Conservation (phyloP, 192 early-diverging fungal species). For the Mortierella alpina region DNA sequence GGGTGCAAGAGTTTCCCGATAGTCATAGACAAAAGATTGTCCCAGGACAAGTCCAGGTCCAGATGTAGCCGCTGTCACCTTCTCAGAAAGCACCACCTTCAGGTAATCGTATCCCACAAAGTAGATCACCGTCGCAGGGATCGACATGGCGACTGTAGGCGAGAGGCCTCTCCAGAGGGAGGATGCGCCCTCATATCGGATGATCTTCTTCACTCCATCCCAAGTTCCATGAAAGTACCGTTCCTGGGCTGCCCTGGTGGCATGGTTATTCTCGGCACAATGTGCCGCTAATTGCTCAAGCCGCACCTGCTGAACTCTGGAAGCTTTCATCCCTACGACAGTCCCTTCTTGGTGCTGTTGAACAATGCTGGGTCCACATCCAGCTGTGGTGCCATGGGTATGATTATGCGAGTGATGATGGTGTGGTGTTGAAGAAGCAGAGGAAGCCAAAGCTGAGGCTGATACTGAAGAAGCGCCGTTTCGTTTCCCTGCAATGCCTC, state of each 20-base stretch:
- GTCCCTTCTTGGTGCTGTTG: constrained; percentile 57
- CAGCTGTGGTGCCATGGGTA: constrained; percentile 9
- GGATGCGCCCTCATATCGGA: constrained; percentile 79
- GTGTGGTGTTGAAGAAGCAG: background rate
- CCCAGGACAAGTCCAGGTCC: constrained; percentile 25
- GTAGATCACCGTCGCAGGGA: constrained; percentile 92
- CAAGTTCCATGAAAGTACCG: constrained; percentile 57
- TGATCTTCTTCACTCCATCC: constrained; percentile 83
- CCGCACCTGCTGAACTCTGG: constrained; percentile 22
- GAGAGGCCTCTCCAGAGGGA: constrained; percentile 89
- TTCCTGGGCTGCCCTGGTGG: constrained; percentile 19
- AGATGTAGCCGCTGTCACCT: constrained; percentile 5
- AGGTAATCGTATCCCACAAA: constrained; percentile 95
- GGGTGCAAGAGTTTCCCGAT: constrained; percentile 36
- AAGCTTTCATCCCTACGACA: constrained; percentile 41
- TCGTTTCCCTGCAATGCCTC: constrained; percentile 3
- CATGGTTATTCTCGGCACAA: constrained; percentile 43
- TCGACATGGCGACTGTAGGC: constrained; percentile 89
- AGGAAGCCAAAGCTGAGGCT: constrained; percentile 2
- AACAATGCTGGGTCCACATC: constrained; percentile 32
- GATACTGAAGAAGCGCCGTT: background rate
- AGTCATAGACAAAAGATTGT: constrained; percentile 25
- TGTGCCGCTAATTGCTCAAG: constrained; percentile 47
- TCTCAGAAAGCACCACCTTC: constrained; percentile 61
- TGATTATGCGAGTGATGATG: constrained; percentile 36